Base-by-base conservation (phyloP, 306 rosid species). In the Malus fusca region DNA sequence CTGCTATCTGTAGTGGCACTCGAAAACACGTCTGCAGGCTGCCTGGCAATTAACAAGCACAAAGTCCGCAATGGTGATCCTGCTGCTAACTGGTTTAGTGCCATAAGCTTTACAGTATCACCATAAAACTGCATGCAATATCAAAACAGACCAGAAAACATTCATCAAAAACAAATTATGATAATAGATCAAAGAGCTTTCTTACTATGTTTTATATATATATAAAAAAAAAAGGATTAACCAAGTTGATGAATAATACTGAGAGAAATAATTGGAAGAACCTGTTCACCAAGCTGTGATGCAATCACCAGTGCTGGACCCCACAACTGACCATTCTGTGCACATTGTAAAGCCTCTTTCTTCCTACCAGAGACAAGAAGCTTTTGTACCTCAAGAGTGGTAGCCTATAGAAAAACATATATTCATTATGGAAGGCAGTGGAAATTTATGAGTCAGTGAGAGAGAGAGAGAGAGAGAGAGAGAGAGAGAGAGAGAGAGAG, bases 241-340 rank as follows among this genome's bases (percentile, higher is more conserved):
- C 43, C 48, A 40, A 66, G 3, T 55, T 72, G 6, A 21, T 37
- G 4, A 26, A 40, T 19, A 58, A 17, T 22, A 21, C 26, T 11
- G 21, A 35, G 35, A 22, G 53, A 71, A 18, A 72, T 53, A 63
- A 42, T 42, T 63, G 33, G 58, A 81, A 46, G 62, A 67, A 88
- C 96, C 91, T 88, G 82, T 52, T 88, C 89, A 74, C 96, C 90
- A 82, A 90, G 92, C 79, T 88, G 90, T 3, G 89, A 85, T 69
- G 96, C 89, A 83, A 88, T 86, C 58, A 88, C 85, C 72, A 90
- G 84, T 26, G 96, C 96, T 62, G 93, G 96, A 55, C 96, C 96
- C 96, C 96, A 90, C 83, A 90, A 73, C 23, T 90, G 96, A 69
- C 96, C 91, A 85, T 85, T 91, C 79, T 90, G 88, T 52, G 96